Percentiles rank a stretch among this genome's conserved stretches.
phyloP scores from a whole-genome alignment of 1,284 basidiomycete species.

The Wolfiporia cocos region DNA sequence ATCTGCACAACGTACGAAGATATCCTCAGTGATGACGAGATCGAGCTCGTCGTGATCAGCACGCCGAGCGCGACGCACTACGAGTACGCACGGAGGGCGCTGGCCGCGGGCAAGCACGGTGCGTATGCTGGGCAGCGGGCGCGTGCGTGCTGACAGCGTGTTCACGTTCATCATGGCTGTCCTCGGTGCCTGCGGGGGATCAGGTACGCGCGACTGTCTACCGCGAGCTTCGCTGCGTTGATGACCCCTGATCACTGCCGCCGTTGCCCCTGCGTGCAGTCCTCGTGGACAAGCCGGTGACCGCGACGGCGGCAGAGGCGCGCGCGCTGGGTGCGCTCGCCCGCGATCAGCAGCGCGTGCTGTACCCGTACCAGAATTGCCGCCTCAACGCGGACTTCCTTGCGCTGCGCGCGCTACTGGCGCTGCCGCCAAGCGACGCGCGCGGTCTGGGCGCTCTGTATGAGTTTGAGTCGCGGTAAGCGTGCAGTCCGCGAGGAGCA shows the following conservation, averaged over 20 bases:
- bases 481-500: constrained; percentile 2
- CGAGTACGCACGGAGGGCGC: constrained; percentile 52
- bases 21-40: constrained; percentile 49
- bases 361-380: constrained; percentile 80
- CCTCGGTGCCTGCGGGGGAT: too few species aligned
- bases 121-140: constrained; percentile 14
- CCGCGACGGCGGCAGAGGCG: constrained; percentile 61
- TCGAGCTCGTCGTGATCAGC: constrained; percentile 67
- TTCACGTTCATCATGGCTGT: too few species aligned
- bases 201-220: too few species aligned
- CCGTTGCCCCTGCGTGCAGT: too few species aligned
- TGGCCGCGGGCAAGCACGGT: constrained; percentile 79
- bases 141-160: too few species aligned
- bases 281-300: constrained; percentile 83
- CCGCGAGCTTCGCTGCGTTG: too few species aligned
- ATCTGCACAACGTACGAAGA: constrained; percentile 50
- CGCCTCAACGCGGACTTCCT: constrained; percentile 83
- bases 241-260: too few species aligned
- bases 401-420: constrained; percentile 62
- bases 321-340: constrained; percentile 64
- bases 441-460: constrained; percentile 54
- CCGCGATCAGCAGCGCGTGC: constrained; percentile 53
- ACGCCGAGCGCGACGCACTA: constrained; percentile 83
- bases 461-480: constrained; percentile 74
- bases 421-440: constrained; percentile 42